Conservation (phyloP, 352 stramenopile genomes). For the Phytophthora capsici region DNA sequence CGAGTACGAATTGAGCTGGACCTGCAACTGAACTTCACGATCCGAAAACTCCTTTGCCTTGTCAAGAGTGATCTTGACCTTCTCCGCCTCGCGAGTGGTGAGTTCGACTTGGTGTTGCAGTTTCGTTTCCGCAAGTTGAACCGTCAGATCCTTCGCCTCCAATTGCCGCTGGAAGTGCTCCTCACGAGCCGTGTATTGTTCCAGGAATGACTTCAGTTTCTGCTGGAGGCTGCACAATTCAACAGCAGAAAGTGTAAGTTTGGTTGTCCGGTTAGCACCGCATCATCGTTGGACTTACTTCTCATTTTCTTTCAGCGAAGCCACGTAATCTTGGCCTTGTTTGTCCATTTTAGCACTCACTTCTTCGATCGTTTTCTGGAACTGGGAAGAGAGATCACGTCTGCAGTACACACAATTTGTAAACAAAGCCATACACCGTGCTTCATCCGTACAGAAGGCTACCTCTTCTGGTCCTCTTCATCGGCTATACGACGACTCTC, state of each 20-base stretch:
- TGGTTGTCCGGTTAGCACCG: neutral
- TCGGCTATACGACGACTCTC: conserved; percentile 87
- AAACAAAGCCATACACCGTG: neutral
- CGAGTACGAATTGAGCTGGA: conserved; percentile 82
- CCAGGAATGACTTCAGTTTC: conserved; percentile 84
- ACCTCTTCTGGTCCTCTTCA: conserved; percentile 85
- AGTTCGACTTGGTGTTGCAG: conserved; percentile 81
- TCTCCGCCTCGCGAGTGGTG: conserved; percentile 70
- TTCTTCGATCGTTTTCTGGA: conserved; percentile 89
- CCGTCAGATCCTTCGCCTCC: conserved; percentile 81
- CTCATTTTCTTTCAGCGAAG: conserved; percentile 87
- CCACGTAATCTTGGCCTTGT: conserved; percentile 84
- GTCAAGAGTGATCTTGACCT: conserved; percentile 78
- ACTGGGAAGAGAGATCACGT: conserved; percentile 75
- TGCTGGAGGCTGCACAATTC: conserved; percentile 67
- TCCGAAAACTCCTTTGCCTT: conserved; percentile 86
- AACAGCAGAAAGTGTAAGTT: neutral
- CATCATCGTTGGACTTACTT: conserved; percentile 39
- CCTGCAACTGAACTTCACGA: conserved; percentile 74
- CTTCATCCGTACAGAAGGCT: neutral
- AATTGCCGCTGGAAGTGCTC: conserved; percentile 87
- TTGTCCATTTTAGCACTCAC: conserved; percentile 91
- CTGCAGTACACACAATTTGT: conserved; percentile 35
- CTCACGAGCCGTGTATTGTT: conserved; percentile 81
- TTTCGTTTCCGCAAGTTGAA: conserved; percentile 85